Evolutionary conservation across 2,329 filamentous ascomycete genomes (phyloP).

Genomic region (Pseudogymnoascus sp.): DNA sequence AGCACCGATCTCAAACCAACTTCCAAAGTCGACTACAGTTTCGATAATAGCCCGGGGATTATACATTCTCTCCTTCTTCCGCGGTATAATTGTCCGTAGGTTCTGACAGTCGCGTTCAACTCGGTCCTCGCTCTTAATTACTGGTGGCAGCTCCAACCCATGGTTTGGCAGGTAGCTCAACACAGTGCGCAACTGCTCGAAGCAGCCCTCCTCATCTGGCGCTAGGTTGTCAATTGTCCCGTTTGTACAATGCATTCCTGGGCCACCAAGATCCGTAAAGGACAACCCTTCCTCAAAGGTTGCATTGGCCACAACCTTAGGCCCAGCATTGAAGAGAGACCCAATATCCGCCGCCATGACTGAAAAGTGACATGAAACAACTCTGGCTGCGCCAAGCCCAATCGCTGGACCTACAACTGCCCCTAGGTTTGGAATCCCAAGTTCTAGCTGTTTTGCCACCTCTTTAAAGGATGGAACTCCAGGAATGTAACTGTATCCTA

Average conservation of each 20-base stretch:
- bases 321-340: conserved; percentile 54
- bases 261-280: conserved; percentile 51
- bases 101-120: conserved; percentile 39
- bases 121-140: conserved; percentile 38
- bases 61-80: conserved; percentile 51
- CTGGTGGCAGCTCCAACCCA: conserved; percentile 46
- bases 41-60: conserved; percentile 48
- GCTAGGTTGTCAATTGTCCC: conserved; percentile 60
- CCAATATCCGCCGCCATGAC: conserved; percentile 59
- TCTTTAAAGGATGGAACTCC: conserved; percentile 46
- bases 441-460: conserved; percentile 49
- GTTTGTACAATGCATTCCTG: conserved; percentile 54
- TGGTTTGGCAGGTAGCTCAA: conserved; percentile 50
- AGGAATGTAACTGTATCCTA: conserved; percentile 52
- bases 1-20: conserved; percentile 56
- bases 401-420: conserved; percentile 56
- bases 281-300: conserved; percentile 56
- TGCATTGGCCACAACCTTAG: conserved; percentile 51
- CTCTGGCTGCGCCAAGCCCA: conserved; percentile 52
- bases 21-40: conserved; percentile 44
- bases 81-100: conserved; percentile 48
- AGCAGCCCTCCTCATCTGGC: conserved; percentile 49
- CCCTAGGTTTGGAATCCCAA: conserved; percentile 55
- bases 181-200: conserved; percentile 50
- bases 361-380: conserved; percentile 54